Evolutionary conservation across 1,284 basidiomycete genomes (phyloP), one percentile per base, ranked within the genome.

Genomic region (Trichosporon coremiiforme): DNA sequence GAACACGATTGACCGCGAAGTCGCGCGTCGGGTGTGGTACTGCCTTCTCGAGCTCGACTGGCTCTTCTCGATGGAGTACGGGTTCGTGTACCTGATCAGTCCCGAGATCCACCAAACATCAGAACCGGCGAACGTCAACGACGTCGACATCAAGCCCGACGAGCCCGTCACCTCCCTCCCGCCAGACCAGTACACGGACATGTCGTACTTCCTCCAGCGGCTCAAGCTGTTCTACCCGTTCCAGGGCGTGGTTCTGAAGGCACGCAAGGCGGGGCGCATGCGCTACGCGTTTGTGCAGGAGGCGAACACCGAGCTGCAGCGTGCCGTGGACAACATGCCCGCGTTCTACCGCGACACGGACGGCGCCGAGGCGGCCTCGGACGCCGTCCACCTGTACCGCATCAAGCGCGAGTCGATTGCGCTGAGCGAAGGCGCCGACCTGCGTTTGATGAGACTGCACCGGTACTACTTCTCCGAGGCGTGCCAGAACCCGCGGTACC

Each of bases 71-170:
- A 75, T 75, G 60, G 75, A 76, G 64, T 73, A 76, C 25, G 73
- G 73, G 6, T 75, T 75, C 67, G 66, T 75, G 60, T 75, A 75
- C 45, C 71, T 72, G 35, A 75, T 76, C 65, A 70, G 71, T 12
- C 70, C 72, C 53, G 72, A 74, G 64, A 73, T 73, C 33, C 69
- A 74, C 66, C 74, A 75, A 64, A 73, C 75, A 17, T 69, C 68
- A 6, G 75, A 76, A 64, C 75, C 75, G 15, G 75, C 75, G 15
- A 76, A 76, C 60, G 36, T 75, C 45, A 73, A 76, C 65, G 75
- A 76, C 55, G 73, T 64, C 20, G 73, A 71, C 68, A 72, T 65
- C 65, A 69, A 67, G 22, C 60, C 53, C 6, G 60, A 71, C 53
- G 47, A 66, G 68, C 72, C 72, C 0, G 66, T 73, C 10, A 22